Percentiles rank a stretch among this genome's conserved stretches.
phyloP scores from a whole-genome alignment of 306 rosid genomes.

The Cucumis hystrix region DNA sequence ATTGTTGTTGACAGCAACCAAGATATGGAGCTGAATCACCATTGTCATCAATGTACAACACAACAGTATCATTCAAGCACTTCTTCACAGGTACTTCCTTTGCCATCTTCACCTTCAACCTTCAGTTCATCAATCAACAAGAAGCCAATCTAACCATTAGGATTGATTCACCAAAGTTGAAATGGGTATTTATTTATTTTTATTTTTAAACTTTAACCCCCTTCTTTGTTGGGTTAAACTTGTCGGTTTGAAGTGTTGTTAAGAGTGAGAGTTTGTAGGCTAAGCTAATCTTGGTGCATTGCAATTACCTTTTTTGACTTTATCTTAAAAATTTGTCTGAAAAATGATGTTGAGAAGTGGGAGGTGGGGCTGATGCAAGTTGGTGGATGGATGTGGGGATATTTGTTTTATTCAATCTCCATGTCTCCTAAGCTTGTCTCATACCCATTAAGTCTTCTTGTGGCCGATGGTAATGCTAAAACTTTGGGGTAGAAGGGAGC shows the following conservation, averaged over 20 bases:
- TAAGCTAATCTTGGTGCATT: conserved; percentile 13
- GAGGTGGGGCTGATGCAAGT: conserved; percentile 22
- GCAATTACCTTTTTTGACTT: conserved; percentile 21
- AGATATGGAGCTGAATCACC: conserved; percentile 29
- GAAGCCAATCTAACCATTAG: conserved; percentile 29
- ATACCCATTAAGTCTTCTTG: conserved; percentile 20
- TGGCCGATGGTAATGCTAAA: conserved; percentile 18
- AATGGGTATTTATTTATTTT: conserved; percentile 9
- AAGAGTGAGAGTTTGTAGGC: conserved; percentile 17
- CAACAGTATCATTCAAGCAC: conserved; percentile 45
- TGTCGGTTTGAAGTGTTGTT: conserved; percentile 16
- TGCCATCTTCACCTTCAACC: conserved; percentile 47
- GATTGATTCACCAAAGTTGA: conserved; percentile 12
- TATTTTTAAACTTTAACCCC: conserved; percentile 4
- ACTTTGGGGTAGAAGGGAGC: not conserved
- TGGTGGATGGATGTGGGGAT: conserved; percentile 29
- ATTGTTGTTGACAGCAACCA: conserved; percentile 49
- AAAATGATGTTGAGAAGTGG: conserved; percentile 24
- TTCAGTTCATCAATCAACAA: conserved; percentile 30
- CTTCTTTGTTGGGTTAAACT: conserved; percentile 28
- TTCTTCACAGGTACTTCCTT: conserved; percentile 65
- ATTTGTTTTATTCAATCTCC: conserved; percentile 26
- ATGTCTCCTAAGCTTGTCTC: conserved; percentile 26
- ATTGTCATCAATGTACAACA: conserved; percentile 14
- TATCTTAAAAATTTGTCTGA: conserved; percentile 18